Conservation (phyloP, 2,329 filamentous ascomycete genomes). For the Epichloe coenophiala region DNA sequence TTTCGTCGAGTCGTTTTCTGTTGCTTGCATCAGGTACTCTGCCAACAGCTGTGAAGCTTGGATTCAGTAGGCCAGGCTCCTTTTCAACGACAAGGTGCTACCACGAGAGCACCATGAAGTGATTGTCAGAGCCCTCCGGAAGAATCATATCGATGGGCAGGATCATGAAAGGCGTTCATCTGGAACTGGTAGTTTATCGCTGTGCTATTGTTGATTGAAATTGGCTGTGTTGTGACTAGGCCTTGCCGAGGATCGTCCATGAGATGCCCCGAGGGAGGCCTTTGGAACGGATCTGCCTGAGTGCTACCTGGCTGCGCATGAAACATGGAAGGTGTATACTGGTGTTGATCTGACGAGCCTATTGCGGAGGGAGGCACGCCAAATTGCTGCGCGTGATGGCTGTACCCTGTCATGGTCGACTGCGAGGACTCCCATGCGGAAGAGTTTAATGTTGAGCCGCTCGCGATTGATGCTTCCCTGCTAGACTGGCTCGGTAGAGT, state of each 20-base stretch:
- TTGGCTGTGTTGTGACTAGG: constrained; percentile 8
- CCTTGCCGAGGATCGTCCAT: constrained; percentile 12
- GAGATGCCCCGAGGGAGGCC: constrained; percentile 9
- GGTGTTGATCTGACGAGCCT: constrained; percentile 2
- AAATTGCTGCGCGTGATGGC: constrained; percentile 10
- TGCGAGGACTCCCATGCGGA: constrained; percentile 21
- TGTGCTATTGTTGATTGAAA: constrained; percentile 11
- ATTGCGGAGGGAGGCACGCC: neutral
- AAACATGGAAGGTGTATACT: constrained; percentile 5
- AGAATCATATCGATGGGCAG: constrained; percentile 9
- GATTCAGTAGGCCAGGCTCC: neutral
- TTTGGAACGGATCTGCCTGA: constrained; percentile 8
- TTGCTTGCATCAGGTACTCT: too few relatives aligned
- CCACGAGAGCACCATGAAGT: neutral
- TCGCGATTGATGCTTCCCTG: constrained; percentile 20
- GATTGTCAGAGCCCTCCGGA: constrained; percentile 11
- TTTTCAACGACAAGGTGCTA: neutral
- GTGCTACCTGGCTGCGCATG: neutral
- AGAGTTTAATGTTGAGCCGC: constrained; percentile 18
- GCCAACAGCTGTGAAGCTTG: too few relatives aligned
- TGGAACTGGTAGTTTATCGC: constrained; percentile 13
- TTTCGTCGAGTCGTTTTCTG: too few relatives aligned
- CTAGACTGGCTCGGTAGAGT: constrained; percentile 18
- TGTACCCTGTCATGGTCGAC: constrained; percentile 12
- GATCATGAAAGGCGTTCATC: constrained; percentile 12